These are phyloP conservation scores for Yarrowia sp. DNA, from an alignment of 805 yeast genomes.

Conservation along the genomic window DNA sequence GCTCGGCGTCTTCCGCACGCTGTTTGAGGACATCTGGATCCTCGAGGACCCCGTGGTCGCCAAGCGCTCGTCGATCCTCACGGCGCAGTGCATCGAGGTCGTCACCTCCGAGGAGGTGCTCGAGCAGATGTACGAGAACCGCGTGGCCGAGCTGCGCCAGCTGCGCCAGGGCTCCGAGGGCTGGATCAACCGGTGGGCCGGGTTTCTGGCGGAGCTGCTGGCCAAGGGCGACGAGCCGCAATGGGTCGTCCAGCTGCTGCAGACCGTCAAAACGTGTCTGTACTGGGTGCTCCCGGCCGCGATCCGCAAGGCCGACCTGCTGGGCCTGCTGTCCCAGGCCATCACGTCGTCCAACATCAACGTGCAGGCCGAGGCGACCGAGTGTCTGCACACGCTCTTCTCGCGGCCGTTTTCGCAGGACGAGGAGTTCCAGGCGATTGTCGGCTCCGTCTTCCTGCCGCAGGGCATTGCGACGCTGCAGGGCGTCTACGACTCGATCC, in stretches of 20 bases:
- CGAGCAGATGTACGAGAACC: slow-evolving; percentile 60
- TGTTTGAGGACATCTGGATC: slow-evolving; percentile 90
- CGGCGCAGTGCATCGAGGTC: slow-evolving; percentile 80
- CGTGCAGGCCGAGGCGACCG: slow-evolving; percentile 80
- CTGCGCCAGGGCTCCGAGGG: slow-evolving; percentile 76
- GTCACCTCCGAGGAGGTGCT: slow-evolving; percentile 69
- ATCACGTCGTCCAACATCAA: slow-evolving; percentile 51
- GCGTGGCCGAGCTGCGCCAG: slow-evolving; percentile 53
- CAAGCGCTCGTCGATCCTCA: slow-evolving; percentile 69
- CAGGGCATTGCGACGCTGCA: slow-evolving; percentile 71
- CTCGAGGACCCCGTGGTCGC: slow-evolving; percentile 90
- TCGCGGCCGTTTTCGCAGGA: slow-evolving; percentile 68
- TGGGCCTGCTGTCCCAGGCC: slow-evolving; percentile 60
- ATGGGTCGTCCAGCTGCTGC: slow-evolving; percentile 66
- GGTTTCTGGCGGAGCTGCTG: slow-evolving; percentile 47
- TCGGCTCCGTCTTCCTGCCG: slow-evolving; percentile 71
- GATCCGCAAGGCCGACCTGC: slow-evolving; percentile 61
- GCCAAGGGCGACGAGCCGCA: slow-evolving; percentile 33
- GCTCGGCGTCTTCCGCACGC: slow-evolving; percentile 72
- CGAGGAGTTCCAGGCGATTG: slow-evolving; percentile 70
- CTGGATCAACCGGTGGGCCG: slow-evolving; percentile 81
- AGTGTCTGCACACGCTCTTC: slow-evolving; percentile 83
- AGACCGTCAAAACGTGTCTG: slow-evolving; percentile 82
- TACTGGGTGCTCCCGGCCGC: slow-evolving; percentile 87
- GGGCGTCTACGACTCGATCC: slow-evolving; percentile 55